These are phyloP conservation scores for Spathaspora passalidarum DNA, from an alignment of 805 yeast species.

Conservation along the genomic window DNA sequence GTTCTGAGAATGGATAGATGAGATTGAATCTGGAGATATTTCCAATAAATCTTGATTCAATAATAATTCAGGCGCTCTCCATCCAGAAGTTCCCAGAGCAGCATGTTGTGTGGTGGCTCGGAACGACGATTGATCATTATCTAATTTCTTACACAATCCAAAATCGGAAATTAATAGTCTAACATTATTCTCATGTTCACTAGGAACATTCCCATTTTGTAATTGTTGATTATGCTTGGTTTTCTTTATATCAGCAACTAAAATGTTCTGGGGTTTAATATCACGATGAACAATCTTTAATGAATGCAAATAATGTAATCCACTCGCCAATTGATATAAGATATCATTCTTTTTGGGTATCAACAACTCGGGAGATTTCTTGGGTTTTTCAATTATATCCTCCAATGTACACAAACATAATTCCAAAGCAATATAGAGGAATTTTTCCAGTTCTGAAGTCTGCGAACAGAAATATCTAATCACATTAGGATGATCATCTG, in stretches of 20 bases:
- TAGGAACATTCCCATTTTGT: slow-evolving; percentile 3
- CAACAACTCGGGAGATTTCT: slow-evolving; percentile 35
- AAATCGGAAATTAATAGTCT: slow-evolving; percentile 89
- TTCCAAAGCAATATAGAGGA: slow-evolving; percentile 89
- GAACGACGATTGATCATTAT: slow-evolving; percentile 89
- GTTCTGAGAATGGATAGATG: slow-evolving; percentile 19
- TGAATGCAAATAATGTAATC: slow-evolving; percentile 82
- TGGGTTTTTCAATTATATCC: slow-evolving; percentile 67
- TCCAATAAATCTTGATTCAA: slow-evolving; percentile 32
- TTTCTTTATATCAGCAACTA: slow-evolving; percentile 70
- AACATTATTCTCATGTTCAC: slow-evolving; percentile 20
- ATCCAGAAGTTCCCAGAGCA: slow-evolving; percentile 91
- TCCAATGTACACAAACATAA: slow-evolving; percentile 86
- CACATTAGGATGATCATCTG: slow-evolving; percentile 96
- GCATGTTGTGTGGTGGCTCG: slow-evolving; percentile 89
- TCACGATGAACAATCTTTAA: slow-evolving; percentile 93
- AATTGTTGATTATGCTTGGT: slow-evolving; percentile 9
- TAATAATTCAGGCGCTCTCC: slow-evolving; percentile 95
- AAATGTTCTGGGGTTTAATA: slow-evolving; percentile 88
- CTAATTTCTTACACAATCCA: slow-evolving; percentile 90
- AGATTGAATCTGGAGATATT: slow-evolving; percentile 37
- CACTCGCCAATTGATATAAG: slow-evolving; percentile 74
- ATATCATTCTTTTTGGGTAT: slow-evolving; percentile 10
- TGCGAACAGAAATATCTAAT: slow-evolving; percentile 93
- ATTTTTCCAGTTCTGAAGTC: slow-evolving; percentile 65